Evolutionary conservation across 139 green algal genomes (phyloP).

Genomic region (Edaphochlamys debaryana): DNA sequence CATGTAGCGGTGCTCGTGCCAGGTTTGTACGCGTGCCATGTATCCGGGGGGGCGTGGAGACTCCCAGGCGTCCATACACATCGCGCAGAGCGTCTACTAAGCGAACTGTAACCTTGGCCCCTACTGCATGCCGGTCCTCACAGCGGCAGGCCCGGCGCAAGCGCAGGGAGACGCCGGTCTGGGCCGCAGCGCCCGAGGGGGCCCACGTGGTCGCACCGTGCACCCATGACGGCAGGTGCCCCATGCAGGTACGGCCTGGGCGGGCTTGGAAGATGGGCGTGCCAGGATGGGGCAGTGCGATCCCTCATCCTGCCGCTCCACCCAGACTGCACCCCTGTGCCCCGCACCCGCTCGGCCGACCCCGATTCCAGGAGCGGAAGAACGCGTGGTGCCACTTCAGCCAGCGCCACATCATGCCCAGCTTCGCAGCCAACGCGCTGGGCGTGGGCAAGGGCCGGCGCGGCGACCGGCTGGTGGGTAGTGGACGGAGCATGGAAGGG

Average conservation of each 20-base stretch:
- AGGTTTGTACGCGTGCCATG: not conserved
- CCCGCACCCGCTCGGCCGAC: no score
- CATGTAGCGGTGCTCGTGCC: not conserved
- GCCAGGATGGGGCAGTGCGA: not conserved
- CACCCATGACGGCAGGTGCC: conserved; percentile 83
- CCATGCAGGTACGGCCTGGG: conserved; percentile 53
- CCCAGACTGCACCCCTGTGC: not conserved
- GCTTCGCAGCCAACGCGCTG: no score
- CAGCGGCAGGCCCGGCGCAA: no score
- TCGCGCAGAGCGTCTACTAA: not conserved
- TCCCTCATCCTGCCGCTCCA: not conserved
- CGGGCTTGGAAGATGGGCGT: no score
- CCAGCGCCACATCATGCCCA: no score
- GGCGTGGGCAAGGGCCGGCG: no score
- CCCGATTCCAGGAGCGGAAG: no score
- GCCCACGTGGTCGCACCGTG: conserved; percentile 86
- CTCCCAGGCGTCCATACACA: not conserved
- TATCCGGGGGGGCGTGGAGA: no score
- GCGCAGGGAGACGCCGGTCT: not conserved
- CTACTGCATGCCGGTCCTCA: not conserved
- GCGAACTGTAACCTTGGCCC: no score
- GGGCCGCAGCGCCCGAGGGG: conserved; percentile 23
- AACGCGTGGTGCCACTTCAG: not conserved
- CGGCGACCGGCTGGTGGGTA: no score
- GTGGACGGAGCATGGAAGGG: no score